Evolutionary conservation across 192 early-diverging fungal genomes (phyloP).

Genomic region (Gryganskiella cystojenkinii): DNA sequence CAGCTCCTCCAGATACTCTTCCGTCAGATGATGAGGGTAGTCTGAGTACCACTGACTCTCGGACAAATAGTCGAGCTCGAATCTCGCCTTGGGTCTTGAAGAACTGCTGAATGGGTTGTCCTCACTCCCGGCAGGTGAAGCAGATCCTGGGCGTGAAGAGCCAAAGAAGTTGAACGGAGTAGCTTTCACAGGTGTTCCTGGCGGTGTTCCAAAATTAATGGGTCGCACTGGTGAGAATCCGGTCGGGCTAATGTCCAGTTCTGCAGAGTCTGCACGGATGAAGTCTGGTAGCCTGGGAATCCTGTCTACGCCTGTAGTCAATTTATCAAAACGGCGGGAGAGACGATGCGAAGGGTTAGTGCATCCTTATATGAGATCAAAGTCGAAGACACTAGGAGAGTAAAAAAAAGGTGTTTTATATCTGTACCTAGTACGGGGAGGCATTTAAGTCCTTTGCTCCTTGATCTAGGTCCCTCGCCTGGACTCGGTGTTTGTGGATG

Average conservation of each 20-base stretch:
- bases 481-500: constrained; percentile 46
- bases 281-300: constrained; percentile 18
- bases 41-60: constrained; percentile 54
- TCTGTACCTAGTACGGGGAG: constrained; percentile 5
- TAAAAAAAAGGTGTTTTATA: too few relatives aligned
- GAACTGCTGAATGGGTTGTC: constrained; percentile 42
- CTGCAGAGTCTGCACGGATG: constrained; percentile 3
- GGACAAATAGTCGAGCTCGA: constrained; percentile 40
- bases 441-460: constrained; percentile 31
- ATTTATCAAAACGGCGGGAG: too few relatives aligned
- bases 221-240: constrained; percentile 27
- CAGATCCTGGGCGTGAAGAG: neutral
- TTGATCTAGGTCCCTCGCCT: constrained; percentile 14
- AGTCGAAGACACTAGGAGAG: too few relatives aligned
- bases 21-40: constrained; percentile 44
- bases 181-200: constrained; percentile 18
- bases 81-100: constrained; percentile 24
- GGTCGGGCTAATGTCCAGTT: neutral
- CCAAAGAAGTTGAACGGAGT: constrained; percentile 4
- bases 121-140: constrained; percentile 20
- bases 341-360: too few relatives aligned
- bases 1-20: constrained; percentile 39
- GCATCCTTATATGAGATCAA: neutral
- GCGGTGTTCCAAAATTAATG: constrained; percentile 33
- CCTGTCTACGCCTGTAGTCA: neutral